Evolutionary conservation across 805 yeast genomes (phyloP).

Genomic region (Brettanomyces bruxellensis): DNA sequence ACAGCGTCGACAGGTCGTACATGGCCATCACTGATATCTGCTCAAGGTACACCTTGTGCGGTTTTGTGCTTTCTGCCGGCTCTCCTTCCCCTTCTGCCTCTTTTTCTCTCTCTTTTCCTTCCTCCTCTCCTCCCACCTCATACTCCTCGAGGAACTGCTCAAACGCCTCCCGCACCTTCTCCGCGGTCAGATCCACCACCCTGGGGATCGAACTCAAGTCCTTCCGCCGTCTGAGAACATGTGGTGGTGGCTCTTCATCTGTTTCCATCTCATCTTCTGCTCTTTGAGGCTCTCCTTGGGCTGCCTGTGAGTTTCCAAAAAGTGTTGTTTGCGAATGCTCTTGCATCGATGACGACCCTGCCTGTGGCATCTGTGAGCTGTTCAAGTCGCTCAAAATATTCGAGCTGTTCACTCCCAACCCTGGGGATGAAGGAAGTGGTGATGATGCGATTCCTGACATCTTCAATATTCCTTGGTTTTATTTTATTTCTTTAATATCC

Average conservation of each 20-base stretch:
- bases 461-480: too few relatives aligned
- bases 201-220: slow-evolving; percentile 66
- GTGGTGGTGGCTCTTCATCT: slow-evolving; percentile 18
- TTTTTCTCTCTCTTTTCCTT: slow-evolving; percentile 20
- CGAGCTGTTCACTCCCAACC: slow-evolving; percentile 16
- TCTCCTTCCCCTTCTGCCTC: slow-evolving; percentile 33
- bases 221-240: slow-evolving; percentile 37
- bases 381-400: slow-evolving; percentile 20
- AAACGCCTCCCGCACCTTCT: slow-evolving; percentile 85
- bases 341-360: slow-evolving; percentile 4
- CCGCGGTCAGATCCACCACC: slow-evolving; percentile 87
- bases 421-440: slow-evolving; percentile 21
- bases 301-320: slow-evolving; percentile 5
- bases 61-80: slow-evolving; percentile 31
- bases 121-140: slow-evolving; percentile 30
- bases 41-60: slow-evolving; percentile 53
- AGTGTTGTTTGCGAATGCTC: slow-evolving; percentile 6
- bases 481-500: too few relatives aligned
- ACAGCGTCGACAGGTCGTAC: slow-evolving; percentile 68
- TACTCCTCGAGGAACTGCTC: slow-evolving; percentile 74
- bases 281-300: slow-evolving; percentile 5
- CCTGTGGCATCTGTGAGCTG: slow-evolving; percentile 6
- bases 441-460: slow-evolving; percentile 23
- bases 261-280: slow-evolving; percentile 16
- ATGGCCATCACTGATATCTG: slow-evolving; percentile 76